These are phyloP conservation scores for thale cress (Arabidopsis thaliana) DNA, from an alignment of 345 rosid genomes.

Conservation along the genomic window DNA sequence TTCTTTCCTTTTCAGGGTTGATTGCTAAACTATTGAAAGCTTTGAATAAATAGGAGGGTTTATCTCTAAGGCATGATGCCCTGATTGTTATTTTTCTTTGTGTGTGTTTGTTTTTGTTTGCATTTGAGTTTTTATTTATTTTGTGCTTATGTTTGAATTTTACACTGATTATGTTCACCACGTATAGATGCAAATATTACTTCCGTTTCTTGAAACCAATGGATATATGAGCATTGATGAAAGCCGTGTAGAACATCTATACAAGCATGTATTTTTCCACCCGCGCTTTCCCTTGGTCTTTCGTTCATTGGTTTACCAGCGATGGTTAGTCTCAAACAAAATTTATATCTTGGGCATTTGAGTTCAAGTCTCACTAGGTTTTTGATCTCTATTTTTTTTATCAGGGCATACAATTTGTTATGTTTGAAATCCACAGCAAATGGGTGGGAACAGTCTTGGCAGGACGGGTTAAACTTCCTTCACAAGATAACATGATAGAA, in stretches of 20 bases:
- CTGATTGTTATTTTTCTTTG: too few species aligned
- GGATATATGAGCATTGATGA: constrained; percentile 68
- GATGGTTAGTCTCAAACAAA: constrained; percentile 51
- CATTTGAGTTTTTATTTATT: too few species aligned
- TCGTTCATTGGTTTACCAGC: constrained; percentile 79
- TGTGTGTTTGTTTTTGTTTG: too few species aligned
- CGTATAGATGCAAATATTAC: constrained; percentile 72
- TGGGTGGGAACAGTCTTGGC: constrained; percentile 39
- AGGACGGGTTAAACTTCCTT: constrained; percentile 28
- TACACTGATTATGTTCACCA: too few species aligned
- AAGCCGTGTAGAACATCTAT: constrained; percentile 72
- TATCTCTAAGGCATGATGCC: too few species aligned
- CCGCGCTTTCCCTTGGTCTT: constrained; percentile 66
- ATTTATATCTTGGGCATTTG: background rate
- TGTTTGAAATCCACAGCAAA: constrained; percentile 40
- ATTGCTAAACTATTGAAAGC: too few species aligned
- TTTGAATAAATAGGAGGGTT: too few species aligned
- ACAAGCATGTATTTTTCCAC: constrained; percentile 76
- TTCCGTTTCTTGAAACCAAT: constrained; percentile 76
- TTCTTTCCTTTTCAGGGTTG: too few species aligned
- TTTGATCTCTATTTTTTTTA: background rate
- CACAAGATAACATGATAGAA: constrained; percentile 39
- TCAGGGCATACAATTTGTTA: background rate
- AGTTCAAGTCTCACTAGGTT: background rate
- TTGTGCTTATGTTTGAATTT: too few species aligned